Conservation (phyloP, 495 filamentous ascomycete genomes). For the Penicillium dipodomyicola region DNA sequence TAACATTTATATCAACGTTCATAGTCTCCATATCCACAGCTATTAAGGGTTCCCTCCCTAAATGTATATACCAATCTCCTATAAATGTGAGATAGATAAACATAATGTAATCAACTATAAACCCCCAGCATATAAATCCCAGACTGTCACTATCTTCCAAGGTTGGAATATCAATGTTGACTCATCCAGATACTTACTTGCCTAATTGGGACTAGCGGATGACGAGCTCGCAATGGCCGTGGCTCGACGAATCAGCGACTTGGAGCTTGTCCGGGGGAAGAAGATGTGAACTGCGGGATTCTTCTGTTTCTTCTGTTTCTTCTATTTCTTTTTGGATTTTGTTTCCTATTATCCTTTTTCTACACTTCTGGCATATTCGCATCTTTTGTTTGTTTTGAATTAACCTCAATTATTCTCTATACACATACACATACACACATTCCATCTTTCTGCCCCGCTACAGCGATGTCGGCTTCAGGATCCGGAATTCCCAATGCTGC, state of each 20-base stretch:
- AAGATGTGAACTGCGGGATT: background rate
- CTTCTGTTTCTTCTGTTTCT: background rate
- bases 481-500: constrained; percentile 30
- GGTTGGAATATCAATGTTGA: background rate
- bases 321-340: constrained; percentile 14
- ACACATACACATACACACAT: background rate
- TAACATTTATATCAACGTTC: background rate
- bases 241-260: constrained; percentile 27
- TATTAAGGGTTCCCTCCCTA: background rate
- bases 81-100: no score
- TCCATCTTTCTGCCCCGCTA: constrained; percentile 29
- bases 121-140: no score
- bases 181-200: constrained; percentile 4
- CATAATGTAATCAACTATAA: no score
- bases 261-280: constrained; percentile 21
- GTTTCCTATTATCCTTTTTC: constrained; percentile 5
- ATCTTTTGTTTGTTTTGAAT: constrained; percentile 3
- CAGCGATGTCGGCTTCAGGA: constrained; percentile 51
- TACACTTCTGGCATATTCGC: constrained; percentile 1
- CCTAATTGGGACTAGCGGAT: constrained; percentile 24
- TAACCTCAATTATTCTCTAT: background rate
- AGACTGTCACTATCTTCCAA: no score
- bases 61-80: background rate
- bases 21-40: background rate
- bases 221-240: constrained; percentile 28